Percentiles rank a stretch among this genome's conserved stretches.
These are phyloP conservation scores for Trichosporon inkin DNA, from an alignment of 1,284 basidiomycete species.

Conservation along the genomic window DNA sequence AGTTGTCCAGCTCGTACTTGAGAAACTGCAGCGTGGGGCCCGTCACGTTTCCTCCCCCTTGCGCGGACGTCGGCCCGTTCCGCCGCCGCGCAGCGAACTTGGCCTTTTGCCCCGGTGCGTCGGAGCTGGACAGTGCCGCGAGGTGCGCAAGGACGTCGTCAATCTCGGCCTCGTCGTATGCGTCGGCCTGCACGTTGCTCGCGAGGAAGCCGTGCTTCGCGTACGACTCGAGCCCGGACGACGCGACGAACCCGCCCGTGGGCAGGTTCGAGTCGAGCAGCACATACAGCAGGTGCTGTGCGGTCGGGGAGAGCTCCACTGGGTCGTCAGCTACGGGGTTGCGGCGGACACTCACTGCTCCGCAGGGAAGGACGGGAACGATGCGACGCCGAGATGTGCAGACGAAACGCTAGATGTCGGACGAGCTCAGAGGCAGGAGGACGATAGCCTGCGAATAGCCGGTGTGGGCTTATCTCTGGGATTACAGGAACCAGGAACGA, in stretches of 20 bases:
- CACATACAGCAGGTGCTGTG: conserved; percentile 44
- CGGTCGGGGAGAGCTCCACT: conserved; percentile 2
- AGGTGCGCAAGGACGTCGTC: conserved; percentile 1
- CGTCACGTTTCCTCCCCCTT: not conserved
- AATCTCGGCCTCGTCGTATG: not conserved
- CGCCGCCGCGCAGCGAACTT: not conserved
- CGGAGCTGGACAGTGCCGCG: not conserved
- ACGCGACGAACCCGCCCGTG: conserved; percentile 97
- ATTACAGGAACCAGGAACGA: not conserved
- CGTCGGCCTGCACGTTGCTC: not conserved
- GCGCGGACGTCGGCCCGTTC: not conserved
- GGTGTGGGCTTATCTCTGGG: conserved; percentile 1
- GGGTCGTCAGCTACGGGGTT: not conserved
- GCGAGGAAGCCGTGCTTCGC: conserved; percentile 73
- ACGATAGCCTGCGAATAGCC: conserved; percentile 4
- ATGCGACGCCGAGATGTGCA: not conserved
- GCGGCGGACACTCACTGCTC: not conserved
- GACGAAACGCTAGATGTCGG: not conserved
- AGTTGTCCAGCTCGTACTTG: conserved; percentile 53
- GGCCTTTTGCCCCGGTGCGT: not conserved
- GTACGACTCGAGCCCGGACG: conserved; percentile 85
- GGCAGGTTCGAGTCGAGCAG: conserved; percentile 94
- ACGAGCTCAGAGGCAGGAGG: too few species aligned
- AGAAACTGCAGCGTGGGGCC: not conserved
- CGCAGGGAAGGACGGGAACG: not conserved